phyloP scores from a whole-genome alignment of 805 yeast genomes.

The Grigorovia jiainica region DNA sequence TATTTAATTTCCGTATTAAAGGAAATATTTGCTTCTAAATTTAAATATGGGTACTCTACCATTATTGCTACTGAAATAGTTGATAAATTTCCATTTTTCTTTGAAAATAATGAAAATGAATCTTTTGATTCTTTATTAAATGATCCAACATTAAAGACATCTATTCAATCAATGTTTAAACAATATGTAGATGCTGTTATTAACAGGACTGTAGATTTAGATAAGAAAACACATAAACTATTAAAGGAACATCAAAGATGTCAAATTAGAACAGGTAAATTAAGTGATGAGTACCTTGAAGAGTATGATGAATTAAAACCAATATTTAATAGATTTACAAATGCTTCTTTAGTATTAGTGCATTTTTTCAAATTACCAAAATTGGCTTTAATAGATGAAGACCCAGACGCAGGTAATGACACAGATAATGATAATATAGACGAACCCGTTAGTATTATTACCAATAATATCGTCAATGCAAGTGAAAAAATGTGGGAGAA shows the following conservation, averaged over 20 bases:
- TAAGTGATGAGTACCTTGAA: constrained; percentile 32
- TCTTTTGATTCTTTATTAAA: constrained; percentile 20
- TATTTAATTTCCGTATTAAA: constrained; percentile 36
- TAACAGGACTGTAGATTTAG: constrained; percentile 28
- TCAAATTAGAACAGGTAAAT: constrained; percentile 58
- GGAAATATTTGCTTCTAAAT: constrained; percentile 36
- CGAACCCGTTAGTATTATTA: constrained; percentile 19
- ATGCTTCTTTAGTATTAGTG: constrained; percentile 36
- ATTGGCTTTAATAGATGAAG: constrained; percentile 28
- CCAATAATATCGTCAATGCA: constrained; percentile 14
- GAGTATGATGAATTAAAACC: constrained; percentile 28
- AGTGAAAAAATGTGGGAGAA: constrained; percentile 48
- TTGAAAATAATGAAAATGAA: constrained; percentile 26
- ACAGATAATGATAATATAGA: constrained; percentile 12
- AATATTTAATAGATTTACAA: constrained; percentile 37
- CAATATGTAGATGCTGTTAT: constrained; percentile 37
- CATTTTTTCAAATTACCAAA: constrained; percentile 32
- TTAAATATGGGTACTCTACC: constrained; percentile 28
- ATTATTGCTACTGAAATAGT: constrained; percentile 39
- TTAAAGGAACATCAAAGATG: constrained; percentile 39
- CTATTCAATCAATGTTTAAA: constrained; percentile 32
- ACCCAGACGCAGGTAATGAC: constrained; percentile 16
- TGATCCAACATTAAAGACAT: constrained; percentile 18
- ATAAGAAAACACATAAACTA: constrained; percentile 29
- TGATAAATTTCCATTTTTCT: constrained; percentile 35